Evolutionary conservation across 768 basidiomycete genomes (phyloP).

Genomic region (Pleurotus cornucopiae): DNA sequence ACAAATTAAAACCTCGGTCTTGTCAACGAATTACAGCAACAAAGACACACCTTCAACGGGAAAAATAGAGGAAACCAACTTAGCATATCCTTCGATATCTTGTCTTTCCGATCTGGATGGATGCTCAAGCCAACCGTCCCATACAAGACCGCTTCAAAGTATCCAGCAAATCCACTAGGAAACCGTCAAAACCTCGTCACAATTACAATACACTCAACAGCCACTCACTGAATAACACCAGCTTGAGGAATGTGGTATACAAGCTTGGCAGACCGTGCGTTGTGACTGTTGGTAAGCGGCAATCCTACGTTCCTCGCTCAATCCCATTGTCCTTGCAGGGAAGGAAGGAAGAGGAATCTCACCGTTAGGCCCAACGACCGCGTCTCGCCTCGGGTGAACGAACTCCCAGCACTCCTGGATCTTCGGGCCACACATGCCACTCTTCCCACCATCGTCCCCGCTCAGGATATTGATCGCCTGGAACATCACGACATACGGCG

Average conservation of each 20-base stretch:
- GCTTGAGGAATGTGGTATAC: slow-evolving; percentile 94
- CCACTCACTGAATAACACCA: slow-evolving; percentile 74
- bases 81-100: slow-evolving; percentile 92
- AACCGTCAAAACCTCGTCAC: neutral
- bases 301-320: slow-evolving; percentile 48
- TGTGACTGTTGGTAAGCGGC: slow-evolving; percentile 94
- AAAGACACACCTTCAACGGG: slow-evolving; percentile 71
- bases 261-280: slow-evolving; percentile 80
- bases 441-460: slow-evolving; percentile 58
- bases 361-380: slow-evolving; percentile 73
- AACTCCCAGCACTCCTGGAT: slow-evolving; percentile 98
- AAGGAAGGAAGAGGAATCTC: slow-evolving; percentile 9
- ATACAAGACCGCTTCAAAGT: slow-evolving; percentile 94
- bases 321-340: no score
- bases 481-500: slow-evolving; percentile 99
- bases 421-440: slow-evolving; percentile 71
- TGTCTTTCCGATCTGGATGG: slow-evolving; percentile 84
- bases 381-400: slow-evolving; percentile 85
- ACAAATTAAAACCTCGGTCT: neutral
- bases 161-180: slow-evolving; percentile 81
- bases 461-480: slow-evolving; percentile 88
- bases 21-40: neutral
- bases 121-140: slow-evolving; percentile 89
- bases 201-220: neutral
- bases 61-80: slow-evolving; percentile 99